Conservation (phyloP, 2,329 filamentous ascomycete species). For the Ophiosphaerella herpotricha region DNA sequence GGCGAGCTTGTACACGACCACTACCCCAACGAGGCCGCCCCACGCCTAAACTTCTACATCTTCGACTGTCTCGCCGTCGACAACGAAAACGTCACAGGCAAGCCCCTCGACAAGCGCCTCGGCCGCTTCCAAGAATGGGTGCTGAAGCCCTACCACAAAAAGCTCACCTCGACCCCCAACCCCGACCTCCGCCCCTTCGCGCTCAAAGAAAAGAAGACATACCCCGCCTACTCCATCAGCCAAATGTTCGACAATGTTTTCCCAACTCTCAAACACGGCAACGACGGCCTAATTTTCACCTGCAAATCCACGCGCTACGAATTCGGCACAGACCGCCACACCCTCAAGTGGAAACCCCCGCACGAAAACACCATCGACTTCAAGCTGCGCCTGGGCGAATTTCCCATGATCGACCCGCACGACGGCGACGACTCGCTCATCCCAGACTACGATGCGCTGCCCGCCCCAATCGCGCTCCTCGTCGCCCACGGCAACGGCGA, state of each 20-base stretch:
- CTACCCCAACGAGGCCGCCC: conserved; percentile 65
- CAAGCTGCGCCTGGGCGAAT: conserved; percentile 72
- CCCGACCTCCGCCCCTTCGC: conserved; percentile 67
- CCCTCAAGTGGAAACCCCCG: conserved; percentile 97
- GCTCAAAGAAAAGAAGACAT: conserved; percentile 85
- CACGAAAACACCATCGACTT: conserved; percentile 96
- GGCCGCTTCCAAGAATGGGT: conserved; percentile 82
- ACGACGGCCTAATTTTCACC: conserved; percentile 98
- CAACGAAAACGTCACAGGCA: conserved; percentile 73
- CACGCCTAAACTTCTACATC: conserved; percentile 78
- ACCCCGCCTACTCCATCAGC: conserved; percentile 79
- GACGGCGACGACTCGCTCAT: conserved; percentile 68
- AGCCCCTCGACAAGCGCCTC: conserved; percentile 84
- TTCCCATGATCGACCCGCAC: conserved; percentile 72
- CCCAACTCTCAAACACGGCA: conserved; percentile 84
- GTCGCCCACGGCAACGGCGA: conserved; percentile 67
- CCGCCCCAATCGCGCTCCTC: conserved; percentile 69
- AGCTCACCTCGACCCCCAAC: conserved; percentile 57
- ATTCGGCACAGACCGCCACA: conserved; percentile 88
- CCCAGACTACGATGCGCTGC: conserved; percentile 79
- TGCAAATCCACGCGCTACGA: conserved; percentile 85
- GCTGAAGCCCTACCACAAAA: conserved; percentile 67
- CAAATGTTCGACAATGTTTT: conserved; percentile 85
- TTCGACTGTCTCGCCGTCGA: conserved; percentile 92
- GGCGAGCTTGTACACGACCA: conserved; percentile 90